phyloP scores from a whole-genome alignment of 1,284 basidiomycete species.

The Hypsizygus ulmarius region DNA sequence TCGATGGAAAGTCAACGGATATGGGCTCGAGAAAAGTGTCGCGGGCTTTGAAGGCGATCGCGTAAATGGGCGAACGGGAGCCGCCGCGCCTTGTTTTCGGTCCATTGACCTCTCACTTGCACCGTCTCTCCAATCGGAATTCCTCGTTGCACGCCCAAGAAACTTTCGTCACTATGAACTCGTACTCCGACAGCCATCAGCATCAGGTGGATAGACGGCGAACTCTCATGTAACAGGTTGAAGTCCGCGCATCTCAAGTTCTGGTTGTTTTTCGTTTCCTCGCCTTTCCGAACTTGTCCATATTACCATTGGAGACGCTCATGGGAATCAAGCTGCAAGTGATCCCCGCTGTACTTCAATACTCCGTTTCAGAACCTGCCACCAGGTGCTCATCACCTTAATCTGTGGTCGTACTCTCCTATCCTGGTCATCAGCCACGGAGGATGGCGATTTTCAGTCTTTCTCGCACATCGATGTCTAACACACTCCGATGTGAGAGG shows the following conservation, averaged over 20 bases:
- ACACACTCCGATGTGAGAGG: conserved; percentile 17
- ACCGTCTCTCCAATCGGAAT: conserved; percentile 5
- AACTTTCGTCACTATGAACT: conserved; percentile 5
- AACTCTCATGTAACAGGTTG: conserved; percentile 4
- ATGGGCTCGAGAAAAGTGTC: conserved; percentile 1
- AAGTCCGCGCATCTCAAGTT: no score
- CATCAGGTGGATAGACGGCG: conserved; percentile 2
- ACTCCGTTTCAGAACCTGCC: conserved; percentile 13
- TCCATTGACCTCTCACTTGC: conserved; percentile 2
- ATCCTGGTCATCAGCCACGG: conserved; percentile 13
- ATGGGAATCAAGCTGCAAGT: conserved; percentile 10
- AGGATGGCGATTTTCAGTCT: conserved; percentile 10
- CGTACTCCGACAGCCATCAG: conserved; percentile 2
- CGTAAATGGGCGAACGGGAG: conserved; percentile 13
- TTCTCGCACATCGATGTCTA: conserved; percentile 13
- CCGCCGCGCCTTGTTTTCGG: conserved; percentile 12
- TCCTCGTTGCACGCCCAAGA: conserved; percentile 11
- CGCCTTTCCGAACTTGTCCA: conserved; percentile 16
- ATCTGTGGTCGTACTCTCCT: conserved; percentile 12
- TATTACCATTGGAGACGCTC: background rate
- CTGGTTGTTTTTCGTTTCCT: background rate
- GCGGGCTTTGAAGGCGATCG: conserved; percentile 6
- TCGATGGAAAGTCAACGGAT: conserved; percentile 3
- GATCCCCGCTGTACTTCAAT: conserved; percentile 14
- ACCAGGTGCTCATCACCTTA: conserved; percentile 1